Evolutionary conservation across 202 grass and related monocot species (phyloP).

Genomic region (Bolboschoenoplectus hybrid): DNA sequence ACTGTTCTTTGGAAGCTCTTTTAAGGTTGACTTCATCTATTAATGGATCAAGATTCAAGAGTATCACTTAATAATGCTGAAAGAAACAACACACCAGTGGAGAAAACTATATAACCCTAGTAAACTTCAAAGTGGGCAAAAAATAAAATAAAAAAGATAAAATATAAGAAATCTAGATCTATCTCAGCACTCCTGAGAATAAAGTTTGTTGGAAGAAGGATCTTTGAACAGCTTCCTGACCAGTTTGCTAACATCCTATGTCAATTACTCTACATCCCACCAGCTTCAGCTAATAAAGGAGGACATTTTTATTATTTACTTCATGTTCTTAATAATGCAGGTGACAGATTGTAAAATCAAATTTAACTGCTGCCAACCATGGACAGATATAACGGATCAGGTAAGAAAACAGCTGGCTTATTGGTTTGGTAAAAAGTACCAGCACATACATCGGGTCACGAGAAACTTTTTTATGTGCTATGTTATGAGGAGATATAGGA

Average conservation of each 20-base stretch:
- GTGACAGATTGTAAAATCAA: constrained; percentile 28
- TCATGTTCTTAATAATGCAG: constrained; percentile 7
- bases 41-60: background rate
- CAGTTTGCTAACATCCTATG: constrained; percentile 50
- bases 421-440: background rate
- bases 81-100: constrained; percentile 4
- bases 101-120: background rate
- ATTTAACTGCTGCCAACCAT: constrained; percentile 5
- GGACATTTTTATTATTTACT: background rate
- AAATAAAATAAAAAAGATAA: constrained; percentile 36
- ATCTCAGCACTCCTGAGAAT: constrained; percentile 56
- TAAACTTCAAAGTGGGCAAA: background rate
- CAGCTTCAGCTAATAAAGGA: background rate
- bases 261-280: background rate
- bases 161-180: background rate
- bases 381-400: background rate
- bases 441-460: background rate
- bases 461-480: constrained; percentile 39
- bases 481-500: constrained; percentile 35
- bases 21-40: constrained; percentile 61
- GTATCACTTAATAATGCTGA: constrained; percentile 22
- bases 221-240: constrained; percentile 94
- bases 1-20: constrained; percentile 50
- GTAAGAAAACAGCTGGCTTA: constrained; percentile 15
- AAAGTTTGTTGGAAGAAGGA: constrained; percentile 79